Percentiles rank a stretch among this genome's conserved stretches.
Conservation (phyloP, 2,329 filamentous ascomycete species). For the Fusarium musae region DNA sequence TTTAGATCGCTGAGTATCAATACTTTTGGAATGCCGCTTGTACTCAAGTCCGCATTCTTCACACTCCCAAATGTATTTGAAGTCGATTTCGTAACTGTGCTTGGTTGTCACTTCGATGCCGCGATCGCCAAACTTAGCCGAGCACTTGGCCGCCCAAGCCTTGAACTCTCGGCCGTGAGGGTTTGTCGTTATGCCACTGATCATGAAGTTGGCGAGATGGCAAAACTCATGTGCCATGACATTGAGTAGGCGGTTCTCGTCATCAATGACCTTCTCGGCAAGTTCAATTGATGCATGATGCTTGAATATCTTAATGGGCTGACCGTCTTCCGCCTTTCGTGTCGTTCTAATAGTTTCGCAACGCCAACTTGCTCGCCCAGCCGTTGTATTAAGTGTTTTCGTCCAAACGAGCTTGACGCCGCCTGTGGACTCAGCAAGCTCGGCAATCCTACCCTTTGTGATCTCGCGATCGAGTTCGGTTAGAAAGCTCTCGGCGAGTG, state of each 20-base stretch:
- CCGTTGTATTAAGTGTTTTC: slow-evolving; percentile 82
- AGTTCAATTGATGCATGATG: slow-evolving; percentile 86
- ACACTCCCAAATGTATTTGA: slow-evolving; percentile 91
- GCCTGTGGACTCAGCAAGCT: slow-evolving; percentile 71
- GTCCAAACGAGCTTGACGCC: slow-evolving; percentile 79
- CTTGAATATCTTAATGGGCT: slow-evolving; percentile 49
- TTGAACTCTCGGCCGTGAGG: slow-evolving; percentile 91
- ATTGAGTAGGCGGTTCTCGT: slow-evolving; percentile 81
- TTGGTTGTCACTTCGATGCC: slow-evolving; percentile 87
- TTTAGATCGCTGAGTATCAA: slow-evolving; percentile 75
- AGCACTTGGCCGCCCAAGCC: slow-evolving; percentile 71
- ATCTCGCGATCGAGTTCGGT: slow-evolving; percentile 74
- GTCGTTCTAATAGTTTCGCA: slow-evolving; percentile 63
- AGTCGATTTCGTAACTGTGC: slow-evolving; percentile 89
- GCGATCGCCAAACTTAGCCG: slow-evolving; percentile 65
- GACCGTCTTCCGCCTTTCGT: slow-evolving; percentile 40
- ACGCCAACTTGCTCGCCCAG: slow-evolving; percentile 79
- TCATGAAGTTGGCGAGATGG: slow-evolving; percentile 91
- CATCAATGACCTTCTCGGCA: slow-evolving; percentile 86
- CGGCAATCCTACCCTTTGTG: slow-evolving; percentile 67
- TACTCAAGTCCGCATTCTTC: slow-evolving; percentile 74
- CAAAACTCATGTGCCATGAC: slow-evolving; percentile 98
- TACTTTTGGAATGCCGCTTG: slow-evolving; percentile 86
- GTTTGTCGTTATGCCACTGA: slow-evolving; percentile 77
- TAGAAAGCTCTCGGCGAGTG: slow-evolving; percentile 72